phyloP scores from a whole-genome alignment of 2,329 filamentous ascomycete species.

The Torrubiellomyces zombiae region DNA sequence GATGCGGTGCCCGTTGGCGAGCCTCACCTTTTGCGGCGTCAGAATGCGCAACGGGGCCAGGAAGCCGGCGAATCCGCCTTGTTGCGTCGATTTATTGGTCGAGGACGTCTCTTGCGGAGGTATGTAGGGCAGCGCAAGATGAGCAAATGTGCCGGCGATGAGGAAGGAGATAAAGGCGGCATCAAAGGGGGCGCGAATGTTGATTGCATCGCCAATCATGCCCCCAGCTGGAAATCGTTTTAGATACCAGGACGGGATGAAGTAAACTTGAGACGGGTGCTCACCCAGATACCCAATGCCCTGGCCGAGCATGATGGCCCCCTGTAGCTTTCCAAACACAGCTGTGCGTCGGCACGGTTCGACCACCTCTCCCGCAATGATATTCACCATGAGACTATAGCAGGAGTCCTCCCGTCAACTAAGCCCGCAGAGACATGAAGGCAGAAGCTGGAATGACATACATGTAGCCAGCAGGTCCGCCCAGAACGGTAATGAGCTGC shows the following conservation, averaged over 20 bases:
- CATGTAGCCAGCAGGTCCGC: conserved; percentile 53
- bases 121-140: conserved; percentile 30
- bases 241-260: conserved; percentile 2
- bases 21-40: conserved; percentile 35
- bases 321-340: conserved; percentile 48
- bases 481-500: conserved; percentile 51
- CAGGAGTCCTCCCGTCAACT: neutral
- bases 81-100: conserved; percentile 12
- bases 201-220: conserved; percentile 43
- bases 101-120: conserved; percentile 22
- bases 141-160: conserved; percentile 23
- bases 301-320: conserved; percentile 49
- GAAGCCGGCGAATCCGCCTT: conserved; percentile 30
- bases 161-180: conserved; percentile 42
- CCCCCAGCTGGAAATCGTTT: conserved; percentile 34
- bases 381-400: conserved; percentile 45
- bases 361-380: conserved; percentile 49
- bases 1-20: conserved; percentile 29
- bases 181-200: conserved; percentile 48
- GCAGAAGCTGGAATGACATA: conserved; percentile 8
- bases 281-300: conserved; percentile 44
- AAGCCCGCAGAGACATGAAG: neutral
- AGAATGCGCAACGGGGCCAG: conserved; percentile 48
- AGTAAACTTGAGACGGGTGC: no score
- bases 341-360: conserved; percentile 42